These are phyloP conservation scores for Calamus simplicifolius DNA, from an alignment of 176 grass and related monocot species.

Conservation along the genomic window DNA sequence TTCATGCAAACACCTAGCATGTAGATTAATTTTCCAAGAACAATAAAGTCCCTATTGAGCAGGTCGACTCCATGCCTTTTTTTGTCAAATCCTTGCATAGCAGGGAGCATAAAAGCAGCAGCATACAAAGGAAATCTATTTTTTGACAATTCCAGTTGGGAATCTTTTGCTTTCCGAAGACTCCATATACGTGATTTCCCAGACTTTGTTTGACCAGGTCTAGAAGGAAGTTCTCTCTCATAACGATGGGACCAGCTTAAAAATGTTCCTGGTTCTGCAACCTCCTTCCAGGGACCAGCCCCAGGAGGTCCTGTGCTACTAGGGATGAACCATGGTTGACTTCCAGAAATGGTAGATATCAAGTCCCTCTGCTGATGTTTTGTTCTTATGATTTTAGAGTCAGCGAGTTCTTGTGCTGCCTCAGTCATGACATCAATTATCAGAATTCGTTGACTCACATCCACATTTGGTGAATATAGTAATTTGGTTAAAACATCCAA, in stretches of 20 bases:
- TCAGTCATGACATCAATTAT: slow-evolving; percentile 95
- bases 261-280: slow-evolving; percentile 57
- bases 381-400: slow-evolving; percentile 52
- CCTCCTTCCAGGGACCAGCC: slow-evolving; percentile 81
- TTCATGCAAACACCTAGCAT: slow-evolving; percentile 98
- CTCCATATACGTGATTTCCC: slow-evolving; percentile 96
- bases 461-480: slow-evolving; percentile 78
- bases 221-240: slow-evolving; percentile 92
- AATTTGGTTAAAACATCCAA: slow-evolving; percentile 74
- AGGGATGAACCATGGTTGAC: slow-evolving; percentile 74
- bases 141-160: slow-evolving; percentile 43
- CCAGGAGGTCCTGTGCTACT: slow-evolving; percentile 50
- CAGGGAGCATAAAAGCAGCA: slow-evolving; percentile 93
- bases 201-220: slow-evolving; percentile 60
- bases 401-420: slow-evolving; percentile 77
- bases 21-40: slow-evolving; percentile 89
- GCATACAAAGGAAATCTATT: slow-evolving; percentile 93
- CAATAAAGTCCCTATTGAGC: slow-evolving; percentile 78
- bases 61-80: slow-evolving; percentile 72
- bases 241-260: slow-evolving; percentile 68
- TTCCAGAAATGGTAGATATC: slow-evolving; percentile 52
- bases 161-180: slow-evolving; percentile 48
- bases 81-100: slow-evolving; percentile 90
- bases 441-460: slow-evolving; percentile 80
- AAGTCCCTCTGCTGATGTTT: slow-evolving; percentile 32